phyloP scores from a whole-genome alignment of 2,329 filamentous ascomycete species.

The Leptographium flavum region DNA sequence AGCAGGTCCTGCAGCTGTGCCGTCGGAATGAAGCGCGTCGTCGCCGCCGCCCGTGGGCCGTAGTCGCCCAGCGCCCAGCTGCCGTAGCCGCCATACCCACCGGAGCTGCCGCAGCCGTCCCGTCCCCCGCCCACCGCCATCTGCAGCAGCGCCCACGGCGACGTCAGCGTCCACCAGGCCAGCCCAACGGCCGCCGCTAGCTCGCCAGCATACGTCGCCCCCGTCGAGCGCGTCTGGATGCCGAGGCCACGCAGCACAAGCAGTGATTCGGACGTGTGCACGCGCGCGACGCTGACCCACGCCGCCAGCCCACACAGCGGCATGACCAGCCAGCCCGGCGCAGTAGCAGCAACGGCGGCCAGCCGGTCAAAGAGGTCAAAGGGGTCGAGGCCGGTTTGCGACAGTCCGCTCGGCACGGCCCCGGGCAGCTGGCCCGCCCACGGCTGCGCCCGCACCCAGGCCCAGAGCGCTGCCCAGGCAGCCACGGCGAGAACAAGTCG shows the following conservation, averaged over 20 bases:
- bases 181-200: conserved; percentile 7
- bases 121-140: neutral
- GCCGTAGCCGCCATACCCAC: conserved; percentile 1
- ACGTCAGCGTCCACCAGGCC: conserved; percentile 20
- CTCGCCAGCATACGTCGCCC: conserved; percentile 44
- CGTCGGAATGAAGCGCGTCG: conserved; percentile 59
- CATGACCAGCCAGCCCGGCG: conserved; percentile 22
- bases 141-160: conserved; percentile 7
- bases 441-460: conserved; percentile 18
- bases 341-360: conserved; percentile 19
- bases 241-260: conserved; percentile 80
- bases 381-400: too few species aligned
- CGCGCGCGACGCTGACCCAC: conserved; percentile 29
- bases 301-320: conserved; percentile 22
- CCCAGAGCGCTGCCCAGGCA: conserved; percentile 34
- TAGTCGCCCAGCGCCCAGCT: neutral
- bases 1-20: conserved; percentile 85
- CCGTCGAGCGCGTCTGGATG: conserved; percentile 70
- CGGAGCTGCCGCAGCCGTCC: neutral
- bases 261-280: conserved; percentile 61
- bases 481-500: conserved; percentile 27
- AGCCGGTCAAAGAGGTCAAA: too few species aligned
- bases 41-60: conserved; percentile 18
- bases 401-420: too few species aligned
- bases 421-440: neutral